phyloP scores from a whole-genome alignment of 208 protist species.

The Histomonas meleagridis region DNA sequence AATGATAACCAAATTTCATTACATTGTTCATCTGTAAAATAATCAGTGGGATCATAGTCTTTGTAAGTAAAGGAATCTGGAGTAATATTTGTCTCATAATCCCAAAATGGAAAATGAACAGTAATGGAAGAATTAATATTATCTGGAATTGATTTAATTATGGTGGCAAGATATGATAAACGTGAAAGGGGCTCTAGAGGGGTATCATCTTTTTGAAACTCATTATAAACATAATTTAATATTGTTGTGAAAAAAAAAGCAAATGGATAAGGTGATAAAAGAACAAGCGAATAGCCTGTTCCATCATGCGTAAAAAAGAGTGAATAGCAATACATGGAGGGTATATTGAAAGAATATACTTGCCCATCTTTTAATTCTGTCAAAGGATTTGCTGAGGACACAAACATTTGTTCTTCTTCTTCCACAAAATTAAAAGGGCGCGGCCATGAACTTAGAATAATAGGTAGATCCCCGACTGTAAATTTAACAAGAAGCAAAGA shows the following conservation, averaged over 20 bases:
- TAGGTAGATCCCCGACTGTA: no score
- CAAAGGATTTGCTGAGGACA: no score
- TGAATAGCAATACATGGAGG: no score
- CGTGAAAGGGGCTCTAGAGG: neutral
- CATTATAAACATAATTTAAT: neutral
- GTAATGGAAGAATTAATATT: neutral
- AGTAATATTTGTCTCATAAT: neutral
- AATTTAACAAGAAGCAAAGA: no score
- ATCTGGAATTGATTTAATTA: neutral
- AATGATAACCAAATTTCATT: neutral
- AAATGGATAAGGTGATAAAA: neutral
- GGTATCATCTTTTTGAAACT: neutral
- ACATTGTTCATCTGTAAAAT: neutral
- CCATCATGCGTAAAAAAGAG: neutral
- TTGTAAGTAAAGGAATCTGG: neutral
- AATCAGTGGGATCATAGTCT: neutral
- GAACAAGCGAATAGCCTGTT: neutral
- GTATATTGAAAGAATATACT: no score
- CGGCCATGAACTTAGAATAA: no score
- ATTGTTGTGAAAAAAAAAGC: neutral
- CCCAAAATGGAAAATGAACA: neutral
- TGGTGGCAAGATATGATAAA: neutral
- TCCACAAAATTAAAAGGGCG: no score
- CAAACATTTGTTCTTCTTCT: no score
- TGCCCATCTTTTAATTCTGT: no score